These are phyloP conservation scores for Aspergillus incahuasiensis DNA, from an alignment of 495 filamentous ascomycete genomes.

Conservation along the genomic window DNA sequence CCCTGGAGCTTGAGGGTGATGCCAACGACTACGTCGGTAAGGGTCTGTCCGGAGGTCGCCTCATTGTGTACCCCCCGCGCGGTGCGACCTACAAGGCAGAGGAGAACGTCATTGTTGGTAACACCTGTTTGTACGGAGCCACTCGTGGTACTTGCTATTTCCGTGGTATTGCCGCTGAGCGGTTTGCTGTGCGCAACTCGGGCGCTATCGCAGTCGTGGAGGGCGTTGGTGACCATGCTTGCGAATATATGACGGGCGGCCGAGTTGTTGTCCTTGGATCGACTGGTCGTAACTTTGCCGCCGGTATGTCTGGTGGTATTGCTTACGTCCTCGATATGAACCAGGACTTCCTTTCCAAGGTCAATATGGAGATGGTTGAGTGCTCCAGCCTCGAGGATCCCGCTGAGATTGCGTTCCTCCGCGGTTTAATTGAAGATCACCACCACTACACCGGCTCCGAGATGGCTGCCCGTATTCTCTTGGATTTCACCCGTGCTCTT, in stretches of 20 bases:
- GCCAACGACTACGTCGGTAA: conserved; percentile 99
- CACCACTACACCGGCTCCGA: conserved; percentile 99
- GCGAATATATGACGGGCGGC: conserved; percentile 99
- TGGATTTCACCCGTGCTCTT: conserved; percentile 96
- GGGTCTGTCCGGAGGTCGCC: conserved; percentile 89
- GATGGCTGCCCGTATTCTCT: conserved; percentile 86
- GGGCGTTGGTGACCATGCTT: conserved; percentile 95
- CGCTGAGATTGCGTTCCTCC: conserved; percentile 86
- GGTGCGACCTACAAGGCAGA: conserved; percentile 94
- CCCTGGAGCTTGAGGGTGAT: conserved; percentile 95
- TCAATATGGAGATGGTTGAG: conserved; percentile 99
- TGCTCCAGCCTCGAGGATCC: conserved; percentile 83
- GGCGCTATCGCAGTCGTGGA: conserved; percentile 96
- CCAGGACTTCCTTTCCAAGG: conserved; percentile 87
- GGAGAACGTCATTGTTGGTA: conserved; percentile 95
- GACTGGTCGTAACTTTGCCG: conserved; percentile 98
- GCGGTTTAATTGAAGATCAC: conserved; percentile 94
- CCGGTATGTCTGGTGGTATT: conserved; percentile 99
- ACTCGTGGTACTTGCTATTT: conserved; percentile 94
- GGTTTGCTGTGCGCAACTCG: conserved; percentile 97
- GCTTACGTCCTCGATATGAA: conserved; percentile 94
- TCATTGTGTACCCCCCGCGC: conserved; percentile 95
- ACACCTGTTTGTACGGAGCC: conserved; percentile 96
- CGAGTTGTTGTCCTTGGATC: conserved; percentile 84
- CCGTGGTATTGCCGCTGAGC: conserved; percentile 94